phyloP scores from a whole-genome alignment of 1,284 basidiomycete genomes.

The Coniferiporia sulphurascens region DNA sequence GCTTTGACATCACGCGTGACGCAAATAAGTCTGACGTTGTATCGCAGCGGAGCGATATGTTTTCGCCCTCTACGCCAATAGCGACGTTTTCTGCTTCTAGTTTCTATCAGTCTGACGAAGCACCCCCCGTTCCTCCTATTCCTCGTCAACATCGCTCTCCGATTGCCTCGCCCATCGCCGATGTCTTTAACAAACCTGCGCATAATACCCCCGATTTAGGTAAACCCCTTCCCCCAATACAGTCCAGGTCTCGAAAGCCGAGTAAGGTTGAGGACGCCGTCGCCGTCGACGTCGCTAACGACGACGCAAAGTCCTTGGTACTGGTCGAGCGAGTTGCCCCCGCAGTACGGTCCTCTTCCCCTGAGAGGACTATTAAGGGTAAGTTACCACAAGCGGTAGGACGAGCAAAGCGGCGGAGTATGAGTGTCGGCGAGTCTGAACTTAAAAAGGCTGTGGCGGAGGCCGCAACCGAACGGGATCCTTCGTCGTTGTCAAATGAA shows the following conservation, averaged over 20 bases:
- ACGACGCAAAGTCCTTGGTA: constrained; percentile 50
- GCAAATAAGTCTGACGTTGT: not conserved
- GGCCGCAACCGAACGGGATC: constrained; percentile 33
- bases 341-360: constrained; percentile 27
- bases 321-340: constrained; percentile 45
- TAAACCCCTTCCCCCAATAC: constrained; percentile 64
- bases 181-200: constrained; percentile 40
- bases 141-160: constrained; percentile 43
- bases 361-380: constrained; percentile 22
- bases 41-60: constrained; percentile 20
- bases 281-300: constrained; percentile 23
- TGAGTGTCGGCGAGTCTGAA: constrained; percentile 69
- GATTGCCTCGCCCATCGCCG: constrained; percentile 41
- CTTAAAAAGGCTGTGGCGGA: constrained; percentile 41
- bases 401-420: constrained; percentile 55
- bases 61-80: constrained; percentile 16
- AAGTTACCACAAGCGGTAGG: constrained; percentile 24
- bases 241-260: constrained; percentile 25
- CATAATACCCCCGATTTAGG: constrained; percentile 28
- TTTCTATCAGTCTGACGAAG: constrained; percentile 32
- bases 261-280: constrained; percentile 22
- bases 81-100: constrained; percentile 12
- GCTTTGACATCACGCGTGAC: constrained; percentile 7
- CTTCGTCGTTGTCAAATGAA: constrained; percentile 27
- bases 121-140: constrained; percentile 70